phyloP scores from a whole-genome alignment of 2,329 filamentous ascomycete species.

The Sporothrix humicola region DNA sequence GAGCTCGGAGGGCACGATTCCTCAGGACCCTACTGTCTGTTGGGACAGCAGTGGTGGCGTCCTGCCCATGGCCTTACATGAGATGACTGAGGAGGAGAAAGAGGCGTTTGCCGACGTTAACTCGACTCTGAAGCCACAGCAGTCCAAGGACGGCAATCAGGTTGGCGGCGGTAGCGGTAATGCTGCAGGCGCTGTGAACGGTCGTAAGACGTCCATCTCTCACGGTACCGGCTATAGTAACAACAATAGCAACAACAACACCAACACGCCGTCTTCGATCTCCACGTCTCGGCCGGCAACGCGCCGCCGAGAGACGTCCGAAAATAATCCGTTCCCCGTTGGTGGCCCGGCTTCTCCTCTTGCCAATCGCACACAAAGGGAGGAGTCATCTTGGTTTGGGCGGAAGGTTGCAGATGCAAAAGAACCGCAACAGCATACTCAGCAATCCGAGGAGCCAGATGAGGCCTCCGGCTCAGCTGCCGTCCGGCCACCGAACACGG shows the following conservation, averaged over 20 bases:
- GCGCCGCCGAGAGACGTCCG: constrained; percentile 80
- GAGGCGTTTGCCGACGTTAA: constrained; percentile 86
- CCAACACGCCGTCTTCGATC: constrained; percentile 72
- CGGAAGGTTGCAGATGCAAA: constrained; percentile 61
- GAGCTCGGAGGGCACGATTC: constrained; percentile 71
- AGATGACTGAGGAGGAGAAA: constrained; percentile 69
- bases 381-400: constrained; percentile 67
- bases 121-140: constrained; percentile 85
- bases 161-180: constrained; percentile 48
- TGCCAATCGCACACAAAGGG: constrained; percentile 61
- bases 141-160: constrained; percentile 71
- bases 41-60: constrained; percentile 79
- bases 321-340: constrained; percentile 67
- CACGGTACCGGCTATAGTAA: constrained; percentile 69
- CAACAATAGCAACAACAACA: constrained; percentile 43
- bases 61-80: constrained; percentile 73
- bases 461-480: constrained; percentile 50
- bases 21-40: constrained; percentile 85
- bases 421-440: constrained; percentile 55
- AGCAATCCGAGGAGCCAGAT: constrained; percentile 58
- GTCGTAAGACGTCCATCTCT: constrained; percentile 84
- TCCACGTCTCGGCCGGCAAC: constrained; percentile 72
- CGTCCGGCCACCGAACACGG: constrained; percentile 49
- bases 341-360: constrained; percentile 66
- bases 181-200: constrained; percentile 53